Conservation (phyloP, 164 flowering plant genomes). For the Platanus orientalis region DNA sequence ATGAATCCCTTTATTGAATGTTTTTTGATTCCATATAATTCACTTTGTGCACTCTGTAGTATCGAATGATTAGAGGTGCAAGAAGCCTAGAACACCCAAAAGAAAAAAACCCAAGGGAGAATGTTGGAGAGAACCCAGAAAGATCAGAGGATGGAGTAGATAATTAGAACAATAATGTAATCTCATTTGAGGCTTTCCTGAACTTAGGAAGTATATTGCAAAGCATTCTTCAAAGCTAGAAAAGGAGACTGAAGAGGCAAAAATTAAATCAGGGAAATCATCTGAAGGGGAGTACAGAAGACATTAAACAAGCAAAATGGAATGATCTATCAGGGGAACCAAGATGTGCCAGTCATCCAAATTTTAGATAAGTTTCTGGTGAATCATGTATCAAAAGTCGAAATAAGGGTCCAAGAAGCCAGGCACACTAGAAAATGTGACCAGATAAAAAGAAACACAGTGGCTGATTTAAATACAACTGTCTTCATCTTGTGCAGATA, state of each 20-base stretch:
- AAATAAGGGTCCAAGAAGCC: constrained; percentile 58
- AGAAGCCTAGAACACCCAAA: constrained; percentile 63
- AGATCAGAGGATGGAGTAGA: constrained; percentile 7
- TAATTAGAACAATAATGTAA: not conserved
- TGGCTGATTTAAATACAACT: too few species aligned
- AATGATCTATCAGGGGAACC: constrained; percentile 8
- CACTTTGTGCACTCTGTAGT: too few species aligned
- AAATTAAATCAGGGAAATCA: constrained; percentile 22
- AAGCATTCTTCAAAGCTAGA: constrained; percentile 62
- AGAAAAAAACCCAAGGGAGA: constrained; percentile 24
- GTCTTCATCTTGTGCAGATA: too few species aligned
- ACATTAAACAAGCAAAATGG: constrained; percentile 8
- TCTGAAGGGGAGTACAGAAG: constrained; percentile 14
- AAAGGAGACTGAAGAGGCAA: constrained; percentile 56
- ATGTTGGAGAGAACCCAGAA: constrained; percentile 12
- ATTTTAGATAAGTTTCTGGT: constrained; percentile 53
- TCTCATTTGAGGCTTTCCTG: constrained; percentile 23
- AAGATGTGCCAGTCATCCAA: constrained; percentile 31
- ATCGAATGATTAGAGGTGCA: too few species aligned
- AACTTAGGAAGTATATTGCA: constrained; percentile 55
- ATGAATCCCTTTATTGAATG: too few species aligned
- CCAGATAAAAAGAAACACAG: too few species aligned
- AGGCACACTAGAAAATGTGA: constrained; percentile 27
- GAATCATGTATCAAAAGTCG: constrained; percentile 54
- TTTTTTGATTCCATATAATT: too few species aligned